Base-by-base conservation (phyloP, 2,329 filamentous ascomycete species). In the Colletotrichum liriopes region DNA sequence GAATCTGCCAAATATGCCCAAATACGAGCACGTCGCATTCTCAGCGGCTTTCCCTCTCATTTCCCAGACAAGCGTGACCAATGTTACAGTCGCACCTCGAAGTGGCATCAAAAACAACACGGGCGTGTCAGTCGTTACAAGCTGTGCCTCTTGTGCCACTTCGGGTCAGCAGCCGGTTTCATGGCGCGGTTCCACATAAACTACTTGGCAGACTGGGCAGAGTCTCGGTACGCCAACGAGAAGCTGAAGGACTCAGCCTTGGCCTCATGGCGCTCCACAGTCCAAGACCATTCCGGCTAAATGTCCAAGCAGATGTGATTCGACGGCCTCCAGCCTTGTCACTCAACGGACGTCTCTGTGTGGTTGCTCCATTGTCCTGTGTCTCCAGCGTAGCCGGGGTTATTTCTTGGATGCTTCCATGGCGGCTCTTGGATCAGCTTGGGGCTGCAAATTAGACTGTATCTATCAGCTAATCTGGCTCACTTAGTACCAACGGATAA, bases 201-300 rank as follows among this genome's bases (percentile, higher is more conserved):
- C 2, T 11, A 29, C 66, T 69, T 69, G 66, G 66, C 66, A 29
- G 14, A 5, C 66, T 69, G 35, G 66, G 66, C 60, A 69, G 23
- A 69, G 52, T 41, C 60, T 65, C 66, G 51, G 43, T 65, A 4
- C 47, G 26, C 66, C 66, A 69, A 69, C 66, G 60, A 52, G 51
- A 59, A 16, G 7, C 8, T 35, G 2, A 6, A 32, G 43, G 56
- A 8, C 26, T 65, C 66, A 69, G 66, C 60, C 66, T 69, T 69
- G 60, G 66, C 52, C 60, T 65, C 43, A 52, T 20, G 51, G 66
- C 60, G 51, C 66, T 69, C 66, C 66, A 65, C 66, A 39, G 43
- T 43, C 66, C 66, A 65, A 69, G 66, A 65, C 41, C 20, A 32
- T 35, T 41, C 35, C 41, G 66, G 66, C 60, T 69, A 69, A 69